Base-by-base conservation (phyloP, 2,329 filamentous ascomycete genomes). In the Hymenoscyphus linearis region DNA sequence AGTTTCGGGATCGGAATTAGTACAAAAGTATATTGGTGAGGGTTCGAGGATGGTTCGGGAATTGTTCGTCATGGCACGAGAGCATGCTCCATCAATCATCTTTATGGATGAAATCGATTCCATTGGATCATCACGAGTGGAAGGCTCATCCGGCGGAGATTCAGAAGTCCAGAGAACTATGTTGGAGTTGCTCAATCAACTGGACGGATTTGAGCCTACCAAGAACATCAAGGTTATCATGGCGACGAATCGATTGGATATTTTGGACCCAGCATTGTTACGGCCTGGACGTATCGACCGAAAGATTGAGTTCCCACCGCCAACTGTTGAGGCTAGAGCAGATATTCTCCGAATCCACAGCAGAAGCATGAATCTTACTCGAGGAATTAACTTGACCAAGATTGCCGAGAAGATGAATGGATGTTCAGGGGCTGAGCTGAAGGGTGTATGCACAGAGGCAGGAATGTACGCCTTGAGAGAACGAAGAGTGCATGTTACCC, bases 161-260 rank as follows among this genome's bases (percentile, higher is more conserved):
- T 97, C 93, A 0, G 95, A 99, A 77, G 95, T 99, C 58, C 95
- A 99, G 79, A 88, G 95, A 72, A 99, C 95, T 55, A 99, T 99
- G 95, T 79, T 99, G 78, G 95, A 99, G 77, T 82, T 99, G 63
- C 86, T 99, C 67, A 99, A 99, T 80, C 95, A 99, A 81, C 85
- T 99, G 63, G 95, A 99, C 74, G 95, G 95, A 57, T 99, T 99
- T 77, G 95, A 98, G 78, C 95, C 95, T 5, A 98, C 93, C 54
- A 99, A 99, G 82, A 98, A 98, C 79, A 99, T 99, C 86, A 99
- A 99, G 78, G 91, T 99, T 76, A 96, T 99, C 79, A 99, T 99
- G 93, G 95, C 95, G 59, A 99, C 95, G 55, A 99, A 99, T 78
- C 90, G 95, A 74, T 85, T 99, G 66, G 95, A 99, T 72, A 98